phyloP scores from a whole-genome alignment of 352 stramenopile genomes.

The Thraustotheca clavata region DNA sequence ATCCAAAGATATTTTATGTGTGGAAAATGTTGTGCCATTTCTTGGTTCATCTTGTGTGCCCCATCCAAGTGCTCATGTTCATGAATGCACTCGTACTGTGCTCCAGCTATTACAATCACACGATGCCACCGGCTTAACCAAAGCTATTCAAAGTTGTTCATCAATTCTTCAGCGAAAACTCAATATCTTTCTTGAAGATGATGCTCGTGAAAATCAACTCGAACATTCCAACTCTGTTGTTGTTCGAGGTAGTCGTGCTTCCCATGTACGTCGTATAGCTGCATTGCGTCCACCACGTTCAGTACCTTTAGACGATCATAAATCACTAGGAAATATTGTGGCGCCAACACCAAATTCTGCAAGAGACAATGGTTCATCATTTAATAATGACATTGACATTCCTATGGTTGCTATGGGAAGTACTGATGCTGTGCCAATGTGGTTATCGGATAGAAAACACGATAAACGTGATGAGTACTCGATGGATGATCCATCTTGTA shows the following conservation, averaged over 20 bases:
- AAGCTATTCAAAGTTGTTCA: constrained; percentile 52
- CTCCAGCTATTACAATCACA: constrained; percentile 32
- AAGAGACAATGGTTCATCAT: constrained; percentile 23
- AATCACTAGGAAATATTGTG: constrained; percentile 49
- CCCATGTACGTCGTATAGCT: constrained; percentile 60
- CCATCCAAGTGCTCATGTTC: constrained; percentile 44
- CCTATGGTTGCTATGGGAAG: constrained; percentile 26
- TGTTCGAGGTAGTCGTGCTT: constrained; percentile 57
- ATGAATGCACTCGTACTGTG: constrained; percentile 33
- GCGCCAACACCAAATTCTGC: constrained; percentile 57
- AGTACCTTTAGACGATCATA: constrained; percentile 55
- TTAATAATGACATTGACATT: not conserved
- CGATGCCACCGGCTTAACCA: constrained; percentile 26
- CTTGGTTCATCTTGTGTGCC: constrained; percentile 45
- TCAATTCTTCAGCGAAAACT: constrained; percentile 49
- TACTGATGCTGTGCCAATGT: not conserved
- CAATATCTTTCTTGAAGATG: constrained; percentile 34
- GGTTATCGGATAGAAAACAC: not conserved
- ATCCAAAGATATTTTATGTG: constrained; percentile 33
- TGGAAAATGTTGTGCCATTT: constrained; percentile 69
- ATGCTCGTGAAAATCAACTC: constrained; percentile 37
- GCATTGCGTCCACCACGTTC: constrained; percentile 54
- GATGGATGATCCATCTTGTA: constrained; percentile 27
- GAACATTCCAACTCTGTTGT: constrained; percentile 47
- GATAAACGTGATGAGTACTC: not conserved